Conservation (phyloP, 179 eudicot species). For the Beta corolliflora region DNA sequence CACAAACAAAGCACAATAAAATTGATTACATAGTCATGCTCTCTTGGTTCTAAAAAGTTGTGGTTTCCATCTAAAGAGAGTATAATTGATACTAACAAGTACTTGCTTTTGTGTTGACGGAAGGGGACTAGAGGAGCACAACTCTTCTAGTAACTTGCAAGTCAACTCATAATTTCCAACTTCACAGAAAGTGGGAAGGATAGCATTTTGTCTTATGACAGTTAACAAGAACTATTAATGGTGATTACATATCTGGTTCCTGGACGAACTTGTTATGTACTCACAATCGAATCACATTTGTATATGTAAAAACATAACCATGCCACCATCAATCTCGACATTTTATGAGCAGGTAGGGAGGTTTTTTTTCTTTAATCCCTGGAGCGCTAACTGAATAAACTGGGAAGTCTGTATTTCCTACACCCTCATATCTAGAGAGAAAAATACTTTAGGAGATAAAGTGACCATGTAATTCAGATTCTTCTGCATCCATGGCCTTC, state of each 20-base stretch:
- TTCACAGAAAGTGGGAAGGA: background rate
- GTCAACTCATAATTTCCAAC: background rate
- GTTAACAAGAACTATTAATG: background rate
- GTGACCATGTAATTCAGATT: background rate
- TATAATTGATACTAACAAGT: background rate
- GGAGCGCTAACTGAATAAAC: background rate
- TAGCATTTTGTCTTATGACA: background rate
- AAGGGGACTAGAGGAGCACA: background rate
- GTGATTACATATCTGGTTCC: background rate
- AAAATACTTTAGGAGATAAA: background rate
- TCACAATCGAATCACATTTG: background rate
- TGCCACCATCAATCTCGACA: background rate
- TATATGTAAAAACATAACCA: background rate
- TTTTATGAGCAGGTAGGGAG: background rate
- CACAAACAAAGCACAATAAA: background rate
- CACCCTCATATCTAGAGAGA: background rate
- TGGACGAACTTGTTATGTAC: background rate
- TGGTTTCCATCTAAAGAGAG: background rate
- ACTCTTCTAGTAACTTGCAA: background rate
- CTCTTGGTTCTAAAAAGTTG: background rate
- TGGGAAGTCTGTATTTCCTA: background rate
- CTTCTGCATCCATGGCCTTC: background rate
- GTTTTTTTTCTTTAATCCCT: background rate
- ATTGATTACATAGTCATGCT: background rate
- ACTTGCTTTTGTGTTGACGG: background rate